Conservation (phyloP, 1,284 basidiomycete species). For the Microbotryum scabiosae region DNA sequence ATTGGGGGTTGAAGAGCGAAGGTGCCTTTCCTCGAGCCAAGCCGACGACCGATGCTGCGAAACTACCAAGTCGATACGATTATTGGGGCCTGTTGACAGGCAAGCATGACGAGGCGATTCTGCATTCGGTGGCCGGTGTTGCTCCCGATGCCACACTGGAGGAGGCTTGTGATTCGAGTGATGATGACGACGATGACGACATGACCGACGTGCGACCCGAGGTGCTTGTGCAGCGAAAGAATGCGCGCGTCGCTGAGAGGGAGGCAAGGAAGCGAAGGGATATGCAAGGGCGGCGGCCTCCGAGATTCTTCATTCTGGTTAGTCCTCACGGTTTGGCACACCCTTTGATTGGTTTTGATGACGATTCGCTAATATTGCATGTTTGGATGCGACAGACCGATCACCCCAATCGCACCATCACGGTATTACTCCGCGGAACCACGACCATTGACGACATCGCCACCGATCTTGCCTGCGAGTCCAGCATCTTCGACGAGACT, state of each 20-base stretch:
- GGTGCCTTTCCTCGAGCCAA: too few species aligned
- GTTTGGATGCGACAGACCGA: conserved; percentile 20
- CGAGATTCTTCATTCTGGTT: conserved; percentile 7
- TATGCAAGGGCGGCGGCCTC: conserved; percentile 2
- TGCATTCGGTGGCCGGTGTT: background rate
- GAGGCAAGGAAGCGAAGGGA: background rate
- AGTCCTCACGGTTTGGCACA: background rate
- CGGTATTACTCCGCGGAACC: conserved; percentile 36
- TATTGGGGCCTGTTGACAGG: background rate
- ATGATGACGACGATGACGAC: conserved; percentile 3
- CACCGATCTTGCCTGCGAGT: conserved; percentile 38
- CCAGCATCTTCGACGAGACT: conserved; percentile 15
- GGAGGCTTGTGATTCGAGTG: background rate
- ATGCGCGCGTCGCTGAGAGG: background rate
- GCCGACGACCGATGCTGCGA: too few species aligned
- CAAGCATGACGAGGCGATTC: background rate
- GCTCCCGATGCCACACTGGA: conserved; percentile 1
- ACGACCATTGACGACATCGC: conserved; percentile 36
- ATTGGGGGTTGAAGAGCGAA: too few species aligned
- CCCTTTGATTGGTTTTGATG: background rate
- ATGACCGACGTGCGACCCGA: background rate
- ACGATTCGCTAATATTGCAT: too few species aligned
- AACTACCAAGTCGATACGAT: background rate
- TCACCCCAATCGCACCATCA: conserved; percentile 32
- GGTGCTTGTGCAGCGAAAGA: background rate